A percentile compares a stretch with the other conserved stretches of the same genome.
phyloP scores from a whole-genome alignment of 2,329 filamentous ascomycete genomes.

The Penicillium vulpinum region DNA sequence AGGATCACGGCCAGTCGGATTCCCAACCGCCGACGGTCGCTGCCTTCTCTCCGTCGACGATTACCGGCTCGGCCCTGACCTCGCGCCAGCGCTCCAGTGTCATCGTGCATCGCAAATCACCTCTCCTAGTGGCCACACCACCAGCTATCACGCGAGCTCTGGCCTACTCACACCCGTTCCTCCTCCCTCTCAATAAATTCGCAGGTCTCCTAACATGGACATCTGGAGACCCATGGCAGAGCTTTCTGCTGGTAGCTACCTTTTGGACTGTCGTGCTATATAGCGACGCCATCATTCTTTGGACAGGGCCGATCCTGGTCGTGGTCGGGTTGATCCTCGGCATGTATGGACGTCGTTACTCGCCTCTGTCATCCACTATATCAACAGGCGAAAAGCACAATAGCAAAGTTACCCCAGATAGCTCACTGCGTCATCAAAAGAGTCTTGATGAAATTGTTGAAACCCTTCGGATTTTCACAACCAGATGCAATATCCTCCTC shows the following conservation, averaged over 20 bases:
- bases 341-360: constrained; percentile 91
- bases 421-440: constrained; percentile 78
- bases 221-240: constrained; percentile 91
- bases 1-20: constrained; percentile 41
- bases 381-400: constrained; percentile 68
- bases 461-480: constrained; percentile 84
- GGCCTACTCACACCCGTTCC: constrained; percentile 92
- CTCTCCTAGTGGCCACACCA: constrained; percentile 86
- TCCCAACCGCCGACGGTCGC: constrained; percentile 72
- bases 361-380: constrained; percentile 81
- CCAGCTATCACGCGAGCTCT: constrained; percentile 91
- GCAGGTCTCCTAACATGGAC: constrained; percentile 91
- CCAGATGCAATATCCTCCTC: constrained; percentile 85
- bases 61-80: constrained; percentile 66
- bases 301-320: constrained; percentile 78
- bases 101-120: constrained; percentile 94
- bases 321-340: constrained; percentile 78
- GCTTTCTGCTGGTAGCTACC: constrained; percentile 78
- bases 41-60: constrained; percentile 81
- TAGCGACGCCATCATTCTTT: constrained; percentile 77
- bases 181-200: constrained; percentile 82
- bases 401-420: constrained; percentile 55
- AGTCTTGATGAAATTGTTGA: constrained; percentile 97
- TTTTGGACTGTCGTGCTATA: constrained; percentile 90
- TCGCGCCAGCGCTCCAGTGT: constrained; percentile 84